Evolutionary conservation across 1,139 yeast genomes (phyloP).

Genomic region (Pichia sp.): DNA sequence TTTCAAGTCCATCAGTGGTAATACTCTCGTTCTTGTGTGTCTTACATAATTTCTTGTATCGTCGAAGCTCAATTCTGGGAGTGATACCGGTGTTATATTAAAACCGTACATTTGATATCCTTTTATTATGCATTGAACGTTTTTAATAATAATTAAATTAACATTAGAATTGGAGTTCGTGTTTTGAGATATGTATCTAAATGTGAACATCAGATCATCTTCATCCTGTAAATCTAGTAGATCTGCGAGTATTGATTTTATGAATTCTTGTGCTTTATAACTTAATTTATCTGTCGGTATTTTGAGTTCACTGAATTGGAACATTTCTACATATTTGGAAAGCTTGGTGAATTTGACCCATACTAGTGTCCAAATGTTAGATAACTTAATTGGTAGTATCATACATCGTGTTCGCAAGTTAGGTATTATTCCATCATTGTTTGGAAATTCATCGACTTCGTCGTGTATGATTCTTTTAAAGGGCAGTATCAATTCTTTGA

Average conservation of each 20-base stretch:
- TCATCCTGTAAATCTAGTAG: conserved; percentile 16
- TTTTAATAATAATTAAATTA: conserved; percentile 17
- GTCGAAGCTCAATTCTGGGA: neutral
- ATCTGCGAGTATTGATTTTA: conserved; percentile 16
- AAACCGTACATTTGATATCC: conserved; percentile 26
- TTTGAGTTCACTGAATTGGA: conserved; percentile 18
- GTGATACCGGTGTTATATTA: conserved; percentile 14
- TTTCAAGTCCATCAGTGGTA: conserved; percentile 8
- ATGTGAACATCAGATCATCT: conserved; percentile 19
- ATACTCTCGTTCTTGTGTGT: conserved; percentile 9
- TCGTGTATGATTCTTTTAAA: conserved; percentile 3
- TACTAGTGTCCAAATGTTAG: conserved; percentile 24
- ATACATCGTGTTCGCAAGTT: conserved; percentile 18
- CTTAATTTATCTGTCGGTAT: conserved; percentile 15
- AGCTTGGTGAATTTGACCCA: conserved; percentile 26
- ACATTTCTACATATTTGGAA: conserved; percentile 19
- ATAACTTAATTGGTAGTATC: conserved; percentile 22
- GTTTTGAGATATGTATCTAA: conserved; percentile 16
- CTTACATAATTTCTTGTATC: conserved; percentile 2
- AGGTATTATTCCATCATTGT: neutral
- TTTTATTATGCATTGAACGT: conserved; percentile 18
- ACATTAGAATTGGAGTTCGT: conserved; percentile 17
- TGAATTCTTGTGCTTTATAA: conserved; percentile 17
- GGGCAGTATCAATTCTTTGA: conserved; percentile 11
- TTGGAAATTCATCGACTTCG: neutral